A percentile compares a stretch with the other conserved stretches of the same genome.
Conservation (phyloP, 495 filamentous ascomycete genomes). For the Trichoderma erinaceum region DNA sequence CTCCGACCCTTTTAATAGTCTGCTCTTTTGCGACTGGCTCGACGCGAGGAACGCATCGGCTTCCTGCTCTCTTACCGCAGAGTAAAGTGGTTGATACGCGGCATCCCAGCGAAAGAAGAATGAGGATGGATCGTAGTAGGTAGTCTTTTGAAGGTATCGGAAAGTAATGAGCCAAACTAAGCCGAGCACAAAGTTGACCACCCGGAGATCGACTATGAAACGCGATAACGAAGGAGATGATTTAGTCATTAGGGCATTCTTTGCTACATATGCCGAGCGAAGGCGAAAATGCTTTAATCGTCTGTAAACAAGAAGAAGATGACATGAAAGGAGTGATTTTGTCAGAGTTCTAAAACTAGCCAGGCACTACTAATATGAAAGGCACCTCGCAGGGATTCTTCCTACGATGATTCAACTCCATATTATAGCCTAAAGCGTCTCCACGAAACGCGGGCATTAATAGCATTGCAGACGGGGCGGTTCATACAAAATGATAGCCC, state of each 20-base stretch:
- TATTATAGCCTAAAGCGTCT: not conserved
- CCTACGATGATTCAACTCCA: not conserved
- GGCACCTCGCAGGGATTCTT: not conserved
- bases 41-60: conserved; percentile 7
- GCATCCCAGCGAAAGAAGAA: conserved; percentile 18
- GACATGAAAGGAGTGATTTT: not conserved
- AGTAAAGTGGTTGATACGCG: conserved; percentile 15
- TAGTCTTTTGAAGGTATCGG: not conserved
- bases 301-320: not conserved
- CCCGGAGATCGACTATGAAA: not conserved
- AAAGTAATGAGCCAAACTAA: not conserved
- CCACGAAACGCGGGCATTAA: not conserved
- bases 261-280: not conserved
- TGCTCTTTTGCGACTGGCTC: not conserved
- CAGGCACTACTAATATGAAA: not conserved
- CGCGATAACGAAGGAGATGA: not conserved
- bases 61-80: conserved; percentile 16
- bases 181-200: not conserved
- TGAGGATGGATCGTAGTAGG: conserved; percentile 20
- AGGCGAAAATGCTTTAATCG: not conserved
- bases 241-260: conserved; percentile 12
- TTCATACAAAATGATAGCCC: not conserved
- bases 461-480: not conserved
- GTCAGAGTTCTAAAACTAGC: not conserved
- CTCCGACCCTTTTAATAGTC: not conserved